Percentiles rank a stretch among this genome's conserved stretches.
Conservation (phyloP, 116 monocot genomes). For the Dioscorea cayenensis region DNA sequence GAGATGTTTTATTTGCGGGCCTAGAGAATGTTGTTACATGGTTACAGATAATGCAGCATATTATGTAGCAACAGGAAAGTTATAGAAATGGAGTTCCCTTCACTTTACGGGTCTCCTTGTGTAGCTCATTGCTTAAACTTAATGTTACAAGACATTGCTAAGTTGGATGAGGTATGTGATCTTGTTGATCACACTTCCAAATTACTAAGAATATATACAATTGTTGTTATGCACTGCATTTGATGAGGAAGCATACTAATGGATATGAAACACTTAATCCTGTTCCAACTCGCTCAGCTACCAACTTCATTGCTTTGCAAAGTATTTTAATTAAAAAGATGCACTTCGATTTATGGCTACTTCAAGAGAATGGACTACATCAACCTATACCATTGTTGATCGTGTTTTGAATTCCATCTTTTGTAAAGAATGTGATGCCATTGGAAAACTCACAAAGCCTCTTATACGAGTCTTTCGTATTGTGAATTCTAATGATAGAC, state of each 20-base stretch:
- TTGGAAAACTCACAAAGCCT: slow-evolving; percentile 63
- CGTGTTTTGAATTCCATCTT: slow-evolving; percentile 19
- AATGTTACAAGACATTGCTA: slow-evolving; percentile 71
- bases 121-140: slow-evolving; percentile 62
- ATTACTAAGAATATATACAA: no score
- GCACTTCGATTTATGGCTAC: slow-evolving; percentile 15
- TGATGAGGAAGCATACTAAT: no score
- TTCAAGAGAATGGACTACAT: no score
- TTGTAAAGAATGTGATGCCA: slow-evolving; percentile 53
- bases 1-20: slow-evolving; percentile 65
- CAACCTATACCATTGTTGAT: no score
- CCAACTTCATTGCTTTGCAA: no score
- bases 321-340: slow-evolving; percentile 18
- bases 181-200: slow-evolving; percentile 24
- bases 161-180: slow-evolving; percentile 35
- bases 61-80: no score
- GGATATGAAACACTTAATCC: no score
- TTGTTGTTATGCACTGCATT: no score
- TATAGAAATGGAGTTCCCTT: slow-evolving; percentile 55
- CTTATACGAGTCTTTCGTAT: slow-evolving; percentile 48
- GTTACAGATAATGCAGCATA: slow-evolving; percentile 55
- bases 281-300: no score
- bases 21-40: slow-evolving; percentile 67
- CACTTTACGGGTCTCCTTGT: slow-evolving; percentile 82
- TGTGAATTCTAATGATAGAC: slow-evolving; percentile 50